A percentile compares a stretch with the other conserved stretches of the same genome.
These are phyloP conservation scores for Phascolomyces articulosus DNA, from an alignment of 371 early-diverging fungal genomes.

Conservation along the genomic window DNA sequence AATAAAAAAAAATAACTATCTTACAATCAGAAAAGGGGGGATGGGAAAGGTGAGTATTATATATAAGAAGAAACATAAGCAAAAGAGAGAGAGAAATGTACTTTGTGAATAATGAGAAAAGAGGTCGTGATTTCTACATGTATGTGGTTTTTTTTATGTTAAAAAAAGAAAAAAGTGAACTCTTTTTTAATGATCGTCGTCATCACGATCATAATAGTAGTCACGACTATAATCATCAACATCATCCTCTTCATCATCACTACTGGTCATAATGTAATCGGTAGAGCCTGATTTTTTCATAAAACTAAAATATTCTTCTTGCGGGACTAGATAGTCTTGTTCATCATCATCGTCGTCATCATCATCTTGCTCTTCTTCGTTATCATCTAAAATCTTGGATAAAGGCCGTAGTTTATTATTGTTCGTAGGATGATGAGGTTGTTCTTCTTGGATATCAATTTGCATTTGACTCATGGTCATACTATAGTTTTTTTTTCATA, in stretches of 20 bases:
- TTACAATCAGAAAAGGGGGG: too few species aligned
- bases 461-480: constrained; percentile 10
- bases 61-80: too few species aligned
- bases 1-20: too few species aligned
- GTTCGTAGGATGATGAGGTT: neutral
- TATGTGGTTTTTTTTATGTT: too few species aligned
- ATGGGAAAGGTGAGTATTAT: too few species aligned
- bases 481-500: too few species aligned
- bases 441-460: neutral
- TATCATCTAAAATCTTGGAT: neutral
- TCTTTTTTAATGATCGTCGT: constrained; percentile 2
- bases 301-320: neutral
- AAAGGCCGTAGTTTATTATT: neutral
- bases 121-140: too few species aligned
- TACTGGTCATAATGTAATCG: neutral
- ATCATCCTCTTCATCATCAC: constrained; percentile 1
- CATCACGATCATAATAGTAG: constrained; percentile 2
- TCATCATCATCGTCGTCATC: neutral
- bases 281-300: neutral
- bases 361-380: neutral
- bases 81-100: too few species aligned
- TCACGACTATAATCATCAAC: constrained; percentile 9
- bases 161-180: too few species aligned
- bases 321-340: neutral
- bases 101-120: too few species aligned